Evolutionary conservation across 345 rosid genomes (phyloP), one percentile per base, ranked within the genome.

Genomic region (Pistacia atlantica): DNA sequence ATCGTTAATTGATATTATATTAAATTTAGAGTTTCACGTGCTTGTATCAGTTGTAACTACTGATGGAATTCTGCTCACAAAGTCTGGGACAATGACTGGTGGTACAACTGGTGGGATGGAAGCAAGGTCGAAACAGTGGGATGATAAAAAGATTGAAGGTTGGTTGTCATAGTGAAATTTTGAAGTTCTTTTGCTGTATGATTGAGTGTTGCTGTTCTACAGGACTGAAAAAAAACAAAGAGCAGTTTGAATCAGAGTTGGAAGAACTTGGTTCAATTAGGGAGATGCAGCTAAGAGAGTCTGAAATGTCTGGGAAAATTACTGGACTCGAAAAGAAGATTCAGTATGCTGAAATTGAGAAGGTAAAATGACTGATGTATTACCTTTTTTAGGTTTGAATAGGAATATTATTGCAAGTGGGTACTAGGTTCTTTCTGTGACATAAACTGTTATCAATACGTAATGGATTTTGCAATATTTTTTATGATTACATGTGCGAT

Each of bases 101-200:
- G 99, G 99, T 79, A 93, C 98, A 69, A 93, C 90, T 81, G 97
- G 99, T 76, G 98, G 98, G 79, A 93, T 96, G 97, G 99, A 96
- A 87, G 98, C 98, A 5, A 91, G 92, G 82, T 96, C 98, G 61
- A 96, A 88, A 69, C 89, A 96, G 79, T 93, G 99, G 98, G 98
- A 96, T 88, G 97, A 96, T 83, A 92, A 95, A 75, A 89, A 91
- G 79, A 86, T 96, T 72, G 98, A 96, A 86, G 98, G 98, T 91
- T 78, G 68, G 81, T 82, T 70, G 38, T 78, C 60, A 48, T 78
- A 71, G 51, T 46, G 33, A 54, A 65, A 13, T 48, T 13, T 59
- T 65, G 22, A n/a, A 17, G 25, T 63, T 75, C 20, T 48, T 61
- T 75, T 42, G 28, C 61, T 61, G 75, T 78, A 61, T 42, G 74